Percentiles rank a stretch among this genome's conserved stretches.
These are phyloP conservation scores for Tuber aestivum DNA, from an alignment of 495 filamentous ascomycete species.

Conservation along the genomic window DNA sequence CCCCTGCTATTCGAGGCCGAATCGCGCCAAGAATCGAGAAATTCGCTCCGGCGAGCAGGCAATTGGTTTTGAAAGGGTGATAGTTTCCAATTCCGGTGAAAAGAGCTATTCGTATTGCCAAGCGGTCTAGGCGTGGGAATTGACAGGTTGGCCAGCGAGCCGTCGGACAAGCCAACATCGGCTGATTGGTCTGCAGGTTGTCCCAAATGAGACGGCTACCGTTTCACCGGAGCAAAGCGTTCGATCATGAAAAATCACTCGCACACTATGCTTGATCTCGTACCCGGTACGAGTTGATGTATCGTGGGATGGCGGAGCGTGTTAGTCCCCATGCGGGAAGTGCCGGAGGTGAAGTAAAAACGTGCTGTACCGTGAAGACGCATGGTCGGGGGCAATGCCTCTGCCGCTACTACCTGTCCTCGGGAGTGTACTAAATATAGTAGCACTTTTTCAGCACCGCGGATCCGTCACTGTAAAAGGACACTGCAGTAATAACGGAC, in stretches of 20 bases:
- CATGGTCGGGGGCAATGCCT: not conserved
- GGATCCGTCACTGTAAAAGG: not conserved
- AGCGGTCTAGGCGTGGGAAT: not conserved
- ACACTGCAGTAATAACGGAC: not conserved
- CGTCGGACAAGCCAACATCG: not conserved
- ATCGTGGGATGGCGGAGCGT: not conserved
- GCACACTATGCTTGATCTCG: not conserved
- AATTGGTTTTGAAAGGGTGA: not conserved
- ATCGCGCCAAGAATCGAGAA: not conserved
- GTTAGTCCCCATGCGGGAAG: not conserved
- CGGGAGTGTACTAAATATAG: not conserved
- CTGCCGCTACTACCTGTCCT: not conserved
- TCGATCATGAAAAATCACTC: not conserved
- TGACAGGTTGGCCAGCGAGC: not conserved
- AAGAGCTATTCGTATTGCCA: not conserved
- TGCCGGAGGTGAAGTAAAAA: not conserved
- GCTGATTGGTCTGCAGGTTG: not conserved
- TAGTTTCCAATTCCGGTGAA: not conserved
- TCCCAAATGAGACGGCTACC: not conserved
- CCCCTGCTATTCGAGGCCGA: not conserved
- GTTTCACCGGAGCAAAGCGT: not conserved
- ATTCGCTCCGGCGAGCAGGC: not conserved
- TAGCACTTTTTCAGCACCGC: not conserved
- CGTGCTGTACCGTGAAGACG: not conserved
- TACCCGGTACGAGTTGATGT: not conserved